phyloP scores from a whole-genome alignment of 257 asterid genomes.

The Solanum piurae region DNA sequence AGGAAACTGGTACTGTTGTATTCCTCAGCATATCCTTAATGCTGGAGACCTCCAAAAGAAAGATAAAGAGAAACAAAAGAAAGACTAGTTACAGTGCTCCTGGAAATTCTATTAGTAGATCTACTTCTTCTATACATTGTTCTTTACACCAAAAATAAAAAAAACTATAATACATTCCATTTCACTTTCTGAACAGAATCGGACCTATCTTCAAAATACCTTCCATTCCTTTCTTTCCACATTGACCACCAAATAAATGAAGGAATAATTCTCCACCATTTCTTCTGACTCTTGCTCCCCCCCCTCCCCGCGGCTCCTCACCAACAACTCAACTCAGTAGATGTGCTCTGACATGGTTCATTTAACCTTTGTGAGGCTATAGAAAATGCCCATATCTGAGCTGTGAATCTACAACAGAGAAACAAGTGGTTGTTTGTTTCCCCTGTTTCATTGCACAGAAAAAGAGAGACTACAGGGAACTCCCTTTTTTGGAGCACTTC shows the following conservation, averaged over 20 bases:
- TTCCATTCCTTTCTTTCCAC: not conserved
- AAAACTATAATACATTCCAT: not conserved
- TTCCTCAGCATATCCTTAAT: not conserved
- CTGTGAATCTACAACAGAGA: not conserved
- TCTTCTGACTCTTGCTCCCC: not conserved
- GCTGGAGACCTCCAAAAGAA: not conserved
- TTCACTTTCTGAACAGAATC: not conserved
- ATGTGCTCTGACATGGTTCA: not conserved
- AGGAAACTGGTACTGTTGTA: not conserved
- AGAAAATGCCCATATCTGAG: not conserved
- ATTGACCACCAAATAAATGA: not conserved
- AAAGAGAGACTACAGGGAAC: not conserved
- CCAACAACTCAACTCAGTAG: not conserved
- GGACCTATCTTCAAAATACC: not conserved
- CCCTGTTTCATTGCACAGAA: not conserved
- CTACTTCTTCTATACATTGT: not conserved
- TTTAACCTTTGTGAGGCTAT: not conserved
- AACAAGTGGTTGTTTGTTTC: not conserved
- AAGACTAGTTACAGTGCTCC: not conserved
- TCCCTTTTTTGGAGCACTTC: not conserved
- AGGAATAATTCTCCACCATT: too few species aligned
- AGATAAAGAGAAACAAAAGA: not conserved
- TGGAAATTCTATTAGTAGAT: not conserved
- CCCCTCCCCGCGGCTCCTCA: too few species aligned
- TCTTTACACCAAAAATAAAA: not conserved